Conservation (phyloP, 2,329 filamentous ascomycete genomes). For the Colletotrichum karsti region DNA sequence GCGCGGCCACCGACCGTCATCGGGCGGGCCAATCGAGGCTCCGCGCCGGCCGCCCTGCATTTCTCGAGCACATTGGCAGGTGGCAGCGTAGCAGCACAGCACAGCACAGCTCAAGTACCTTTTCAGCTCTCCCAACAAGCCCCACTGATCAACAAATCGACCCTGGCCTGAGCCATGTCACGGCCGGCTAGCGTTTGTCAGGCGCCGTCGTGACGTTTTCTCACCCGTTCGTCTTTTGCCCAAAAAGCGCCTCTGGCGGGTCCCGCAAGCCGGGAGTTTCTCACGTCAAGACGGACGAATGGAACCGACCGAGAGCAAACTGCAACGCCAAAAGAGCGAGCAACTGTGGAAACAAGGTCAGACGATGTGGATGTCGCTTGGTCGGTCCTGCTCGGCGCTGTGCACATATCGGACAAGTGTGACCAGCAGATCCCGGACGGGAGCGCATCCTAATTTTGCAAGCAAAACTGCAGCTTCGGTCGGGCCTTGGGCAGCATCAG, state of each 20-base stretch:
- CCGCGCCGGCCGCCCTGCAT: conserved; percentile 3
- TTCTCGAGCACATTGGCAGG: neutral
- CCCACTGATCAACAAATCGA: conserved; percentile 12
- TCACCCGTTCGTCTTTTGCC: neutral
- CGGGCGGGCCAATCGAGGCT: neutral
- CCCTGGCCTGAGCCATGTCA: conserved; percentile 3
- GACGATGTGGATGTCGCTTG: neutral
- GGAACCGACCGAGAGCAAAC: neutral
- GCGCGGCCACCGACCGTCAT: conserved; percentile 9
- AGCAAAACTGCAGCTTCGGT: neutral
- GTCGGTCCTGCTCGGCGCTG: neutral
- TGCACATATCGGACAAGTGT: neutral
- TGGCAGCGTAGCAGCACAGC: neutral
- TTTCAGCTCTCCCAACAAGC: conserved; percentile 1
- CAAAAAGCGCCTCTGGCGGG: neutral
- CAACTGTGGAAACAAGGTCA: too few relatives aligned
- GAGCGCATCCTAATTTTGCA: conserved; percentile 19
- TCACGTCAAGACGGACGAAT: neutral
- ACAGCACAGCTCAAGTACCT: neutral
- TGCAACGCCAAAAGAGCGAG: neutral
- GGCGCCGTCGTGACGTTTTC: conserved; percentile 3
- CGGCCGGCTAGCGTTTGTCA: conserved; percentile 7
- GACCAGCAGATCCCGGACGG: conserved; percentile 1
- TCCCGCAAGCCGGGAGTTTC: neutral
- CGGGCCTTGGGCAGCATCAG: neutral